Evolutionary conservation across 352 stramenopile genomes (phyloP), one percentile per base, ranked within the genome.

Genomic region (Phytophthora vignae): DNA sequence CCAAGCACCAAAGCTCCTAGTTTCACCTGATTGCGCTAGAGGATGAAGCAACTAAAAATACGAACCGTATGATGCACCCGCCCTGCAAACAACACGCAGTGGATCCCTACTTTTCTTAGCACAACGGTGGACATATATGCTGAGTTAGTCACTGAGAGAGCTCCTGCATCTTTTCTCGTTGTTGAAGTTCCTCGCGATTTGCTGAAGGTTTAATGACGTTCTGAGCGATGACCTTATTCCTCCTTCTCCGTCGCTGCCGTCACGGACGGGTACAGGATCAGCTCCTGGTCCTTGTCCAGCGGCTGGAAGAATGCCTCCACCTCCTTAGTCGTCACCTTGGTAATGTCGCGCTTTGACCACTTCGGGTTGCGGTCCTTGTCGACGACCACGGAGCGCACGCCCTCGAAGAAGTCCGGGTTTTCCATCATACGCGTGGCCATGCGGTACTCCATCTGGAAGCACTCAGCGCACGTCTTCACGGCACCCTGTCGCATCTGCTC

Each of bases 391-490:
- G 97, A 94, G 60, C 97, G 90, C 22, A 99, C 96, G 12, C 98
- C 98, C 75, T 99, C 97, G 66, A 98, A 98, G 76, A 99, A 99
- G 78, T 99, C 98, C 14, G 80, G 71, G 65, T 91, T 94, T 57
- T 94, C 85, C 71, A 95, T 87, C 82, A 98, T 96, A 66, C 90
- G 87, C 53, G 82, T 80, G 63, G 87, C 85, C 59, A 95, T 82
- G 36, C 88, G 87, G 81, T 92, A 98, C 79, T 99, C 97, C 94
- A 99, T 99, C 74, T 98, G 80, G 63, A 99, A 95, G 72, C 88
- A 97, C 74, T 99, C 93, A 33, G 84, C 86, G 52, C 97, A 88
- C 48, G 75, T 90, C 72, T 96, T 92, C 38, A 77, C 73, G 3
- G 85, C 81, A 38, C 94, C 96, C 73, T 98, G 92, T 54, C 87